Percentiles rank a stretch among this genome's conserved stretches.
phyloP scores from a whole-genome alignment of 2,329 filamentous ascomycete species.

The Penicillium vulpinum region DNA sequence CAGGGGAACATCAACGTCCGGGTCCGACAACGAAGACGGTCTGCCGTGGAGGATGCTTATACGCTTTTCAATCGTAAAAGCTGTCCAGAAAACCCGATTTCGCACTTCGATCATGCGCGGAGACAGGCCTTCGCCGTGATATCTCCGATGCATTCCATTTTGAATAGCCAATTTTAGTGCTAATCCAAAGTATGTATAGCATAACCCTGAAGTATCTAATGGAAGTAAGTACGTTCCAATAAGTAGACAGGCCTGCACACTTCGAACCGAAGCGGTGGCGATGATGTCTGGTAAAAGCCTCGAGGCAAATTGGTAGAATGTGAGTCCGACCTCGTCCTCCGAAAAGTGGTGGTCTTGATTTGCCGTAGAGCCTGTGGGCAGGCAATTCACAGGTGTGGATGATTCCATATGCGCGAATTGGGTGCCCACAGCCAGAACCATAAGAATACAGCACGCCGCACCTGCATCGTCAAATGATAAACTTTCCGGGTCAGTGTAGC shows the following conservation, averaged over 20 bases:
- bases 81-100: conserved; percentile 60
- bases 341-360: conserved; percentile 42
- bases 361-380: conserved; percentile 24
- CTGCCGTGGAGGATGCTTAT: conserved; percentile 59
- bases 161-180: conserved; percentile 60
- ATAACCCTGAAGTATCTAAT: conserved; percentile 57
- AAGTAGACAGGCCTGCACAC: conserved; percentile 59
- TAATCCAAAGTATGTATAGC: conserved; percentile 59
- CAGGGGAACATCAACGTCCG: conserved; percentile 56
- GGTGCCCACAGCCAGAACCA: conserved; percentile 46
- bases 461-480: conserved; percentile 42
- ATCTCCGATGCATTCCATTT: conserved; percentile 60
- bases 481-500: conserved; percentile 39
- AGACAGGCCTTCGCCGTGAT: conserved; percentile 50
- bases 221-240: conserved; percentile 59
- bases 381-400: conserved; percentile 36
- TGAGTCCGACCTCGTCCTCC: conserved; percentile 56
- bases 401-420: conserved; percentile 49
- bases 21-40: conserved; percentile 54
- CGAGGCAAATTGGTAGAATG: conserved; percentile 58
- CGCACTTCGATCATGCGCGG: conserved; percentile 53
- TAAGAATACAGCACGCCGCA: conserved; percentile 44
- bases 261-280: conserved; percentile 57
- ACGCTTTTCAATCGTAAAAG: conserved; percentile 58
- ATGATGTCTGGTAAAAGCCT: conserved; percentile 59